Conservation (phyloP, 2,329 filamentous ascomycete species). For the Cladophialophora exuberans region DNA sequence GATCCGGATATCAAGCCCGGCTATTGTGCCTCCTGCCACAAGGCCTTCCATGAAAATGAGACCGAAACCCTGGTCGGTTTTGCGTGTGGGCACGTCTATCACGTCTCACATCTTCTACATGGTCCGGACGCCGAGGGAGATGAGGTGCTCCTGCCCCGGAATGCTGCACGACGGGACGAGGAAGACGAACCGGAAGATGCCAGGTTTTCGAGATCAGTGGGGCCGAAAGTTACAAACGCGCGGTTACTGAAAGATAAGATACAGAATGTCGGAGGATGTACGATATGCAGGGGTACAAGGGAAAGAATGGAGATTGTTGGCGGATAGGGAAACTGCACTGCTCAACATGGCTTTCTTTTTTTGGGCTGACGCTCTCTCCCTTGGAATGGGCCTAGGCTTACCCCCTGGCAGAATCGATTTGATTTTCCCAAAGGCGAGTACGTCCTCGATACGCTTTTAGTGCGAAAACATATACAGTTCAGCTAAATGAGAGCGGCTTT, state of each 20-base stretch:
- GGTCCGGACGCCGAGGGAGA: constrained; percentile 36
- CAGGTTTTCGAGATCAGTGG: constrained; percentile 61
- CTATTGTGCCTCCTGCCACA: constrained; percentile 29
- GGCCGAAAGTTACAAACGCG: constrained; percentile 85
- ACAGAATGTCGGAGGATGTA: constrained; percentile 28
- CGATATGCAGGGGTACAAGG: constrained; percentile 23
- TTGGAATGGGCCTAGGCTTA: not conserved
- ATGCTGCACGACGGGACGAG: constrained; percentile 11
- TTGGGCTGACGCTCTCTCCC: not conserved
- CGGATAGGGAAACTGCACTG: not conserved
- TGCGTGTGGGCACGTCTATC: constrained; percentile 70
- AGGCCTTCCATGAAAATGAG: constrained; percentile 42
- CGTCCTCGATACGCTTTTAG: no score
- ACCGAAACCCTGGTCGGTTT: constrained; percentile 65
- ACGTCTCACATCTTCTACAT: constrained; percentile 63
- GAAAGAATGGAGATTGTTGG: constrained; percentile 20
- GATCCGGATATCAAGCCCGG: constrained; percentile 21
- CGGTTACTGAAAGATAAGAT: constrained; percentile 59
- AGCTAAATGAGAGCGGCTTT: no score
- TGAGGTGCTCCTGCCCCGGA: constrained; percentile 28
- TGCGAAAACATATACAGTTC: no score
- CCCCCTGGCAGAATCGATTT: not conserved
- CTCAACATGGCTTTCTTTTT: not conserved
- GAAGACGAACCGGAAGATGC: constrained; percentile 31
- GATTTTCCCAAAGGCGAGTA: no score